Evolutionary conservation across 2,329 filamentous ascomycete genomes (phyloP).

Genomic region (Talaromyces rugulosus): DNA sequence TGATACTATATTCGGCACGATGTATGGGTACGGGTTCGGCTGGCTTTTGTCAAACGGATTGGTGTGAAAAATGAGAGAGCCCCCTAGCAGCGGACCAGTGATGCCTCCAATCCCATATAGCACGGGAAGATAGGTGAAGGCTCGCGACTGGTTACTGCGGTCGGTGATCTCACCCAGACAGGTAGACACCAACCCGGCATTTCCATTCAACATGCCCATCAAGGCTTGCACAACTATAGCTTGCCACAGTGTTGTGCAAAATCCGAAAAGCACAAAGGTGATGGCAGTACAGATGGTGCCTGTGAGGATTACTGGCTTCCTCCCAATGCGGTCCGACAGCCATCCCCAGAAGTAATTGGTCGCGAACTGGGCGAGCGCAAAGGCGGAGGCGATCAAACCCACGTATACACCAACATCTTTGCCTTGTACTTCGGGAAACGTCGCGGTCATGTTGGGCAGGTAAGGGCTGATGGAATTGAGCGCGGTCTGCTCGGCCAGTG

Average conservation of each 20-base stretch:
- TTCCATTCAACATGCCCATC: constrained; percentile 93
- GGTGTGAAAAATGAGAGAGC: constrained; percentile 66
- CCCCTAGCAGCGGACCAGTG: constrained; percentile 86
- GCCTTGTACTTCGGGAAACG: constrained; percentile 73
- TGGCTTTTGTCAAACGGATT: constrained; percentile 52
- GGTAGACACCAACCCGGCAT: constrained; percentile 89
- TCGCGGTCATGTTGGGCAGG: constrained; percentile 83
- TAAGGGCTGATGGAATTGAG: constrained; percentile 96
- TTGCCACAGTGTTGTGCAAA: constrained; percentile 78
- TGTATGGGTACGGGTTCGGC: constrained; percentile 68
- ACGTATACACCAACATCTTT: constrained; percentile 79
- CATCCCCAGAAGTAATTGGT: constrained; percentile 93
- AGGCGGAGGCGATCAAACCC: constrained; percentile 81
- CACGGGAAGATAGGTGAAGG: constrained; percentile 90
- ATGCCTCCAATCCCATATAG: constrained; percentile 96
- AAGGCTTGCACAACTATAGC: constrained; percentile 78
- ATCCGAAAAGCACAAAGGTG: constrained; percentile 83
- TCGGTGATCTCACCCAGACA: constrained; percentile 94
- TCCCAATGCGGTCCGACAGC: constrained; percentile 71
- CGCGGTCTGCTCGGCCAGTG: constrained; percentile 89
- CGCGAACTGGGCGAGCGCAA: constrained; percentile 85
- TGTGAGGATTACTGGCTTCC: constrained; percentile 75
- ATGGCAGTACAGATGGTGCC: constrained; percentile 78
- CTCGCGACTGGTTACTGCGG: constrained; percentile 85
- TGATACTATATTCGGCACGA: constrained; percentile 76